Conservation (phyloP, 2,329 filamentous ascomycete species). For the Helminthosporium solani region DNA sequence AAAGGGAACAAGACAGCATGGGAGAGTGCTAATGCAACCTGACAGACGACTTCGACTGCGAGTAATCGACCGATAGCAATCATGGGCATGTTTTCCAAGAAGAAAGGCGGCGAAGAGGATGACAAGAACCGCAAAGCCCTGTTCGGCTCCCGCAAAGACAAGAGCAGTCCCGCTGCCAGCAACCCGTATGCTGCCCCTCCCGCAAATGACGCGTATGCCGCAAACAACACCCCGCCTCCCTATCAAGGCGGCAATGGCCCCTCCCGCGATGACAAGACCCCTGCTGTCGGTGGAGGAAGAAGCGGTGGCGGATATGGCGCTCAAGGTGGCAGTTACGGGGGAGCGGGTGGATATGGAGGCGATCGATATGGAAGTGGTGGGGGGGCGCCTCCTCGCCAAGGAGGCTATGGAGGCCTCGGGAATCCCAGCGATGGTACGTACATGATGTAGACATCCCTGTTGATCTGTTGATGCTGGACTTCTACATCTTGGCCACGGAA, state of each 20-base stretch:
- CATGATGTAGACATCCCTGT: no score
- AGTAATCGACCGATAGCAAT: no score
- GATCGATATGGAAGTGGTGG: conserved; percentile 52
- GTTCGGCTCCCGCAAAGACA: conserved; percentile 57
- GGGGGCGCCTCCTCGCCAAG: conserved; percentile 30
- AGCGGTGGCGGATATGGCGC: conserved; percentile 47
- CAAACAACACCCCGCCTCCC: conserved; percentile 37
- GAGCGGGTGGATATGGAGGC: conserved; percentile 43
- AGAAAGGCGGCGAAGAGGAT: conserved; percentile 53
- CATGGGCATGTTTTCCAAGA: conserved; percentile 56
- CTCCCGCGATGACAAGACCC: conserved; percentile 46
- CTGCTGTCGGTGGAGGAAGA: conserved; percentile 30
- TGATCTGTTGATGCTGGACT: no score
- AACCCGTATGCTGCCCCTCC: conserved; percentile 58
- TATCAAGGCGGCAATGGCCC: conserved; percentile 39
- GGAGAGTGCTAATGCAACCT: no score
- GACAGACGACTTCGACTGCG: no score
- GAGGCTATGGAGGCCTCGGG: conserved; percentile 44
- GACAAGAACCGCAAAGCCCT: conserved; percentile 57
- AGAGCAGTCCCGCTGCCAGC: conserved; percentile 51
- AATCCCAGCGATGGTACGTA: conserved; percentile 2
- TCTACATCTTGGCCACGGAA: not conserved
- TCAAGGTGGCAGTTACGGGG: conserved; percentile 34
- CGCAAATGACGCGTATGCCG: no score
- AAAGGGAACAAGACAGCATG: no score